phyloP scores from a whole-genome alignment of 805 yeast species.

The Scheffersomyces spartinae region DNA sequence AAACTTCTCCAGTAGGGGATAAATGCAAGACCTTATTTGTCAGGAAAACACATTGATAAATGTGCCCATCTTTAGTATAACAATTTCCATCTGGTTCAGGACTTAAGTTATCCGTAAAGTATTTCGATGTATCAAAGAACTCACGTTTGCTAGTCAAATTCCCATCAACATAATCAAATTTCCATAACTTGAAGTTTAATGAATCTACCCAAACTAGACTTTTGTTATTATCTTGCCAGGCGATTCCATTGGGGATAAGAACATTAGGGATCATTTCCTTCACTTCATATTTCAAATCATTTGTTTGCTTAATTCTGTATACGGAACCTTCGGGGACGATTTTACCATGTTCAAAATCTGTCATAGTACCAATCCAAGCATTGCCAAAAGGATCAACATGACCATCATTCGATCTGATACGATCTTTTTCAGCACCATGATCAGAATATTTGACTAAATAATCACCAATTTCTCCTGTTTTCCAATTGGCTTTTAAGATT shows the following conservation, averaged over 20 bases:
- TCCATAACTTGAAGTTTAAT: conserved; percentile 20
- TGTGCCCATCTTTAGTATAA: conserved; percentile 38
- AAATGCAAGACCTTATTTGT: conserved; percentile 45
- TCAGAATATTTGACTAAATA: conserved; percentile 32
- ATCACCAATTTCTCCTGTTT: conserved; percentile 15
- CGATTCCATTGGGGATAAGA: conserved; percentile 27
- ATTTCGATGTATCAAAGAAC: conserved; percentile 14
- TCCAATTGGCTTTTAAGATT: conserved; percentile 42
- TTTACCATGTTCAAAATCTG: conserved; percentile 32
- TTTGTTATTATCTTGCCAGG: conserved; percentile 18
- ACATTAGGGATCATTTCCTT: conserved; percentile 16
- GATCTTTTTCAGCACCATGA: conserved; percentile 8
- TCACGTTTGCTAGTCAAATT: conserved; percentile 16
- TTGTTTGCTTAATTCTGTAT: conserved; percentile 20
- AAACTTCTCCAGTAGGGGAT: conserved; percentile 35
- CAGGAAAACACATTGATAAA: conserved; percentile 62
- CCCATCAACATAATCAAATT: conserved; percentile 24
- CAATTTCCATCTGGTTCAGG: conserved; percentile 78
- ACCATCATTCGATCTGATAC: conserved; percentile 65
- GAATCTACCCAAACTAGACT: conserved; percentile 32
- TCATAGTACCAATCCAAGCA: conserved; percentile 77
- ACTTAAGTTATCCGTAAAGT: conserved; percentile 13
- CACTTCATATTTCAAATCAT: conserved; percentile 18
- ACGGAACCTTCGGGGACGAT: conserved; percentile 40
- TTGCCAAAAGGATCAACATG: conserved; percentile 66